A percentile compares a stretch with the other conserved stretches of the same genome.
Conservation (phyloP, 139 green algal species). For the Pleodorina starrii region DNA sequence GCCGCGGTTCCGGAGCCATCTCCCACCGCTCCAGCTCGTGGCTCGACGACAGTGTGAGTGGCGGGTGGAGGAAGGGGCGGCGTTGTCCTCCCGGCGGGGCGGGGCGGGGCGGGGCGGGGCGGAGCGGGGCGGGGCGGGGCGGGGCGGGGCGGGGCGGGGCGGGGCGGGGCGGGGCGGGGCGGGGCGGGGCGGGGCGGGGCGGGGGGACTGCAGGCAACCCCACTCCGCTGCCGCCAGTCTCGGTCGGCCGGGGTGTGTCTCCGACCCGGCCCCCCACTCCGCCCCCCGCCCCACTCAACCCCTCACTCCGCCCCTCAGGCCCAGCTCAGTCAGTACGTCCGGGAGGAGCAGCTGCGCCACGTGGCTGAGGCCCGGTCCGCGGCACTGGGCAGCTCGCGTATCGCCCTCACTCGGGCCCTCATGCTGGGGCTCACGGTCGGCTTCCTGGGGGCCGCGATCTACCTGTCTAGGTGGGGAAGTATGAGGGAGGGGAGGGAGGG, state of each 20-base stretch:
- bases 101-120: no score
- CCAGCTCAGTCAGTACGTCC: constrained; percentile 10
- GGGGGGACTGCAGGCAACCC: no score
- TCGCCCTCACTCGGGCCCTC: not conserved
- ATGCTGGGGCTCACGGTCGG: not conserved
- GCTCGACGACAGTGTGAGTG: constrained; percentile 28
- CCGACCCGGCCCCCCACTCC: not conserved
- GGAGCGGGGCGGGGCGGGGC: no score
- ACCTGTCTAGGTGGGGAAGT: not conserved
- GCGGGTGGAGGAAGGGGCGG: no score
- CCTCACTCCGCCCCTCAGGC: not conserved
- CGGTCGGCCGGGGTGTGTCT: not conserved
- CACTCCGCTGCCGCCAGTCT: no score
- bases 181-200: no score
- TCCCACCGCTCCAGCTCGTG: not conserved
- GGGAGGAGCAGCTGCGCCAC: constrained; percentile 42
- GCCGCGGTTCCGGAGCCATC: not conserved
- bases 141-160: no score
- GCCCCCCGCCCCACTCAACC: not conserved
- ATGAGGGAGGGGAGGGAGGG: not conserved
- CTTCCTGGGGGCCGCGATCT: constrained; percentile 4
- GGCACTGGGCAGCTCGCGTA: not conserved
- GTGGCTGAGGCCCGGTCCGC: not conserved
- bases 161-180: no score
- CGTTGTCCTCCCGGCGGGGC: no score